Evolutionary conservation across 305 asterid genomes (phyloP), one percentile per base, ranked within the genome.

Genomic region (Striga hermonthica): DNA sequence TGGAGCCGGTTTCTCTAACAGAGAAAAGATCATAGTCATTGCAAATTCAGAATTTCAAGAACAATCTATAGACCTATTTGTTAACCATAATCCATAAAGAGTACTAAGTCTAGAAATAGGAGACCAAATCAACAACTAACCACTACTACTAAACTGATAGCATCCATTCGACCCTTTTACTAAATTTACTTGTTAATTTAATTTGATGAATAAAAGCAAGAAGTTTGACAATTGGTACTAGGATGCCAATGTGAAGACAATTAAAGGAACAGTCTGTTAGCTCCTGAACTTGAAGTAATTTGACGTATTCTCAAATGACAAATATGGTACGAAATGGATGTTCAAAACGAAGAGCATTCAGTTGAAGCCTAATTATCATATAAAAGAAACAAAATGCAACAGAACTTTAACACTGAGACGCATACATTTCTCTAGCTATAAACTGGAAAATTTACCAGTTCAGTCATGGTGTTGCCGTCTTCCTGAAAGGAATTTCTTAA

Each of bases 401-500:
- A 70, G 45, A 58, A 4, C 39, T 41, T 54, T 31, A 60, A 15
- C 35, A 60, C 10, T 41, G 12, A 47, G 69, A 65, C 40, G 22
- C 2, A 54, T 15, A 10, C 62, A 64, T 22, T 63, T 31, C 54
- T 55, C 41, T 35, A 41, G 72, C 70, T 11, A 59, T 38, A 71
- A 55, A 60, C 41, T 76, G 64, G 60, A 67, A 71, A 31, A 14
- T 78, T 40, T 87, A 87, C 97, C 91, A 71, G 70, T 75, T 86
- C 91, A 59, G 76, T 79, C 84, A 79, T 75, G 74, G 88, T 67
- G 73, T 68, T 73, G 75, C 62, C 73, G 56, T 82, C 97, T 72
- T 87, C 95, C 75, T 72, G 86, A 77, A 92, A 75, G 45, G 96
- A 84, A 76, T 76, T 83, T 67, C 79, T 81, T 71, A 87, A 76